A percentile compares a stretch with the other conserved stretches of the same genome.
phyloP scores from a whole-genome alignment of 192 early-diverging fungal genomes.

The Phycomyces blakesleeanus region DNA sequence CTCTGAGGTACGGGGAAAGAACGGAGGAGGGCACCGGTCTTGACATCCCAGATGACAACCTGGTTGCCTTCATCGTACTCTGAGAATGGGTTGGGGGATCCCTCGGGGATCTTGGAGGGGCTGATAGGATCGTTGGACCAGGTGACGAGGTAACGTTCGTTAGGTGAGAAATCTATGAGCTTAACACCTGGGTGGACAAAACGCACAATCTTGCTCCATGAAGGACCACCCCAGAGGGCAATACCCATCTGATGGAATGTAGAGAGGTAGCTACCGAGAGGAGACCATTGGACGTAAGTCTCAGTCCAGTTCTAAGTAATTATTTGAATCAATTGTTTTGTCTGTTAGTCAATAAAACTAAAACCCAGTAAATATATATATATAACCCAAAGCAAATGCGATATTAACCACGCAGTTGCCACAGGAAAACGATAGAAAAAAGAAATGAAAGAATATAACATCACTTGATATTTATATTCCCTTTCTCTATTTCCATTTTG shows the following conservation, averaged over 20 bases:
- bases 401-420: too few species aligned
- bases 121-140: slow-evolving; percentile 85
- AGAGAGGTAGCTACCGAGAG: slow-evolving; percentile 87
- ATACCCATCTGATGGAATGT: slow-evolving; percentile 94
- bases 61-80: slow-evolving; percentile 71
- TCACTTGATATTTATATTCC: too few species aligned
- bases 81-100: slow-evolving; percentile 66
- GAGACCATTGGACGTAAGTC: slow-evolving; percentile 92
- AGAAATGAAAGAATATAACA: too few species aligned
- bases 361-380: too few species aligned
- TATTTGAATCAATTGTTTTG: not conserved
- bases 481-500: not conserved
- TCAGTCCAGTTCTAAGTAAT: slow-evolving; percentile 84
- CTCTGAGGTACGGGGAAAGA: slow-evolving; percentile 72
- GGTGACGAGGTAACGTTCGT: slow-evolving; percentile 91
- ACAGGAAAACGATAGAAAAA: too few species aligned
- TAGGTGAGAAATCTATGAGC: slow-evolving; percentile 89
- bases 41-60: slow-evolving; percentile 87
- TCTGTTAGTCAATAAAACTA: not conserved
- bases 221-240: slow-evolving; percentile 92
- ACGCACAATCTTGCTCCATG: slow-evolving; percentile 86
- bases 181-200: slow-evolving; percentile 90
- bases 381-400: too few species aligned
- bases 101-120: slow-evolving; percentile 51
- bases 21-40: slow-evolving; percentile 80